Base-by-base conservation (phyloP, 1,284 basidiomycete species). In the Marasmius tenuissimus region DNA sequence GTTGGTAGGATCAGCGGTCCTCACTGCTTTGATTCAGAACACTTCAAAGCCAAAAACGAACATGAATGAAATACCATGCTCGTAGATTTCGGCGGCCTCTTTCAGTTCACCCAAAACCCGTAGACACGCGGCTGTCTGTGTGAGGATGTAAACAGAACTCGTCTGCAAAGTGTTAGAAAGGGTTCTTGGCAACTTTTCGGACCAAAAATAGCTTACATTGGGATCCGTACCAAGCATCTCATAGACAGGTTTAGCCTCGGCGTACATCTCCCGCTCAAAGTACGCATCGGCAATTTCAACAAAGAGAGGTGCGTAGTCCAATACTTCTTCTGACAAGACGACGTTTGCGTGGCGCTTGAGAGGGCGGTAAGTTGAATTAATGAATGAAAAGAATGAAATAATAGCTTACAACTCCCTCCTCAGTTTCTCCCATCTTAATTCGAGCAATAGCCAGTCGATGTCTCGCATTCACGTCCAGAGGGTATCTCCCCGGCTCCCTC, bases 391-490 rank as follows among this genome's bases (percentile, higher is more conserved):
- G 54, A 48, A 34, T 14, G 60, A 18, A 45, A 39, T 34, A 47
- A 42, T 50, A 39, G 71, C 84, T 54, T 57, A 94, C 94, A 79
- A 89, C 88, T 5, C 92, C 95, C 72, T 97, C 94, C 1, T 89
- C 87, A 11, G 85, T 73, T 61, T 97, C 87, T 0, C 91, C 91
- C 73, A 93, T 81, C 71, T 89, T 91, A 38, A 98, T 86, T 57
- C 97, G 82, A 1, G 93, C 87, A 27, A 97, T 81, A 0, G 93
- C 95, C 1, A 99, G 77, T n/a, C 95, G 82, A 71, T 96, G 89
- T 53, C 96, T 80, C 3, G 96, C 84, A 65, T 94, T 93, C 4
- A 91, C 81, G 66, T 97, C 93, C 51, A 98, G 76, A 4, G 80
- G 79, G 70, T 87, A 89, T 52, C 80, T 81, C 12, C 86, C 88